Conservation (phyloP, 371 early-diverging fungal genomes). For the Syncephalastrum contaminatum region DNA sequence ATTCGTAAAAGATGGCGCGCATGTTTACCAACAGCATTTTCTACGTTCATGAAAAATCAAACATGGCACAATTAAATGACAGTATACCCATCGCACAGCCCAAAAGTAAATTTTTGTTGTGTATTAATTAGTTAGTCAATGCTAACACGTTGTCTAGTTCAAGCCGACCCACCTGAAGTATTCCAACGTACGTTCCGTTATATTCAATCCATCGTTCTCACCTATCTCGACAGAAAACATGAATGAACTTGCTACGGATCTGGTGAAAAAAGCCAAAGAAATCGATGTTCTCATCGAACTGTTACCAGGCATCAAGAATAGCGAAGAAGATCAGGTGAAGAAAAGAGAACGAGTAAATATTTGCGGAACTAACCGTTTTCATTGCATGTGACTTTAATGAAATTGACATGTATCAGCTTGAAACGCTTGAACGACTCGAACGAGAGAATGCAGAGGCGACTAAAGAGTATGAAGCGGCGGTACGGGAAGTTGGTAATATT, state of each 20-base stretch:
- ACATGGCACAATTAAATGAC: conserved; percentile 40
- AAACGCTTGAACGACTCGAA: conserved; percentile 27
- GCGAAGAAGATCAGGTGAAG: conserved; percentile 65
- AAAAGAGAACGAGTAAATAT: background rate
- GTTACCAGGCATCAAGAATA: conserved; percentile 63
- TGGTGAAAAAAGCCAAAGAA: conserved; percentile 71
- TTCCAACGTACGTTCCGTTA: conserved; percentile 30
- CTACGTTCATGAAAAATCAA: conserved; percentile 51
- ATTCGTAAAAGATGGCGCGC: conserved; percentile 36
- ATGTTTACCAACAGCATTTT: conserved; percentile 56
- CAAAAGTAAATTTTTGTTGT: conserved; percentile 26
- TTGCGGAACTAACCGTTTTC: conserved; percentile 19
- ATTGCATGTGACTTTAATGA: conserved; percentile 9
- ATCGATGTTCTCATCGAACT: conserved; percentile 68
- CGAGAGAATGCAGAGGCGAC: conserved; percentile 47
- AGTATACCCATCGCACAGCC: conserved; percentile 45
- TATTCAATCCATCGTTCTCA: background rate
- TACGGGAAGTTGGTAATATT: conserved; percentile 49
- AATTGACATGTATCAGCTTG: conserved; percentile 15
- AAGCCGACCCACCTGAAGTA: conserved; percentile 46
- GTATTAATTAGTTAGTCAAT: background rate
- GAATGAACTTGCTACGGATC: conserved; percentile 62
- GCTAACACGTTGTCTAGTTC: conserved; percentile 22
- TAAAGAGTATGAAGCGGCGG: conserved; percentile 50
- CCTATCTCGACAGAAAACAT: conserved; percentile 44